Base-by-base conservation (phyloP, 306 rosid species). In the Corylus americana region DNA sequence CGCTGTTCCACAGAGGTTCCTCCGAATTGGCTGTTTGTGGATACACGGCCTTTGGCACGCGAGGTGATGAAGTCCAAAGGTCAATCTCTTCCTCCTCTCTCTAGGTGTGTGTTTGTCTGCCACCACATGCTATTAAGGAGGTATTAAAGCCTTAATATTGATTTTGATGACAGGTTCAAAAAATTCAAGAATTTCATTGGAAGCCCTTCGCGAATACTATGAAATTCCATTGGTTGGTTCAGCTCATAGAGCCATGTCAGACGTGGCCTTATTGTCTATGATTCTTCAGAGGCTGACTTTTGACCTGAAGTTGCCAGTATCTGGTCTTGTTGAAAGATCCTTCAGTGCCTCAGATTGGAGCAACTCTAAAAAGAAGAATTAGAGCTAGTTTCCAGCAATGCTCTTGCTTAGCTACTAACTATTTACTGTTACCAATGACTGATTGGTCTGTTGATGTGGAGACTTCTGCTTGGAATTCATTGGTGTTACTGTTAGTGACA, bases 241-340 rank as follows among this genome's bases (percentile, higher is more conserved):
- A 70, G 97, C 96, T 77, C 97, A 92, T 80, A 88, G 99, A 79
- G 98, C 99, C 78, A 89, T 90, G 98, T 79, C 89, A 18, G 99
- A 95, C 31, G 99, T 91, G 81, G 69, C 70, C 54, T 70, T 80
- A 55, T 67, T 93, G 90, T 78, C 98, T 9, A 14, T 45, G 83
- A 62, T 95, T 82, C 84, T 95, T 89, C 89, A 87, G 67, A 84
- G 66, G 85, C 70, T 95, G 85, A 86, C 91, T 59, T 77, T 14
- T 75, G 88, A 85, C 55, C 84, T 92, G 90, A 89, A 93, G 78
- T 79, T 90, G 79, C 45, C 91, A 16, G 54, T 85, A 11, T 53
- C 94, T 4, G 76, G 31, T 42, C 94, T 95, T 55, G 79, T 95
- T n/a, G 58, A 79, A 80, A 83, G 62, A 76, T 89, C 96, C 53